Conservation (phyloP, 208 protist genomes). For the Phytomonas sp. region DNA sequence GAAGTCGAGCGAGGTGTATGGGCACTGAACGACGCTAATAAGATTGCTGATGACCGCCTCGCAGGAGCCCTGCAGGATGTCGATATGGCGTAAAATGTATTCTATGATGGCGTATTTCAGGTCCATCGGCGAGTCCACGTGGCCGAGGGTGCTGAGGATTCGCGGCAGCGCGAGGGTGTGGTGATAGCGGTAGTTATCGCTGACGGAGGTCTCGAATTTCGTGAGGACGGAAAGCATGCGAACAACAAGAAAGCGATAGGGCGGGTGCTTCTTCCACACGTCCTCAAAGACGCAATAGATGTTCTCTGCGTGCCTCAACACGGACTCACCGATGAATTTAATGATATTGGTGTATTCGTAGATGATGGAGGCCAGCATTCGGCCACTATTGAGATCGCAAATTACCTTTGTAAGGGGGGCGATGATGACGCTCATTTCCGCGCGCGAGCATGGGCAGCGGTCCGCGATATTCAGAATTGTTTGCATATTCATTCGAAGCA, state of each 20-base stretch:
- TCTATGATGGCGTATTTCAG: constrained; percentile 71
- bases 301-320: constrained; percentile 29
- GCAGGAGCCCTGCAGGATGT: constrained; percentile 46
- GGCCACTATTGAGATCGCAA: constrained; percentile 30
- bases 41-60: constrained; percentile 54
- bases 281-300: constrained; percentile 57
- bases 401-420: constrained; percentile 47
- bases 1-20: constrained; percentile 45
- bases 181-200: constrained; percentile 25
- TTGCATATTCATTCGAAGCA: constrained; percentile 50
- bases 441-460: constrained; percentile 47
- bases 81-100: constrained; percentile 61
- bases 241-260: constrained; percentile 69
- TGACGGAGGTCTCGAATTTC: constrained; percentile 31
- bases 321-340: constrained; percentile 38
- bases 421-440: constrained; percentile 52
- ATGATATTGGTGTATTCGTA: constrained; percentile 71
- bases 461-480: constrained; percentile 75
- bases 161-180: constrained; percentile 45
- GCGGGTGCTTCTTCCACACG: constrained; percentile 43
- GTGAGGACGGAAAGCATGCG: constrained; percentile 65
- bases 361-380: constrained; percentile 52
- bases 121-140: constrained; percentile 29
- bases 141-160: constrained; percentile 66
- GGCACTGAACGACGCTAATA: constrained; percentile 32